Evolutionary conservation across 148 eudicot species (phyloP).

Genomic region (Diospyros lotus): DNA sequence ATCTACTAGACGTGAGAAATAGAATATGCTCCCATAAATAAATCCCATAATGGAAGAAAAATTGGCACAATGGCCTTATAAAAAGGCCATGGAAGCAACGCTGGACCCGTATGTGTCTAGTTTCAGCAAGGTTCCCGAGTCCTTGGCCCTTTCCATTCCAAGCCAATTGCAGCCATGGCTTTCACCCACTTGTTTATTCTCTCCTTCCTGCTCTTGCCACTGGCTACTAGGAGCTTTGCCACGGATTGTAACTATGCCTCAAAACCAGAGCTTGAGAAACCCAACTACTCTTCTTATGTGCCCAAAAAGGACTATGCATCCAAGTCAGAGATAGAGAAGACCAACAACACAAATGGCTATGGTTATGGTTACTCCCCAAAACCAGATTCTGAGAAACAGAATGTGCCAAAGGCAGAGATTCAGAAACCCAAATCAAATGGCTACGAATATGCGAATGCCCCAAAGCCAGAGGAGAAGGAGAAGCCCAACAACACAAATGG

Average conservation of each 20-base stretch:
- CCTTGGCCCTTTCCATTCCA: not conserved
- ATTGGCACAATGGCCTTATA: not conserved
- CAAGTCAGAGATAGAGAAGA: not conserved
- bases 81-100: constrained; percentile 2
- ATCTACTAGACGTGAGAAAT: too few species aligned
- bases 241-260: not conserved
- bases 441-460: not conserved
- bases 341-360: not conserved
- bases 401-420: not conserved
- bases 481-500: not conserved
- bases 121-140: too few species aligned
- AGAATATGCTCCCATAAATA: too few species aligned
- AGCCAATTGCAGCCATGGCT: not conserved
- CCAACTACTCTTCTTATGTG: not conserved
- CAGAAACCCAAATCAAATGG: not conserved
- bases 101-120: not conserved
- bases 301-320: not conserved
- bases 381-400: not conserved
- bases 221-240: not conserved
- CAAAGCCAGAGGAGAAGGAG: not conserved
- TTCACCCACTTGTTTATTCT: not conserved
- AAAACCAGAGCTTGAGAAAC: not conserved
- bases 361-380: not conserved
- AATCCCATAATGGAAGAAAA: not conserved
- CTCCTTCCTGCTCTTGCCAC: not conserved